Base-by-base conservation (phyloP, 1,284 basidiomycete genomes). In the Trichosporon sp. region DNA sequence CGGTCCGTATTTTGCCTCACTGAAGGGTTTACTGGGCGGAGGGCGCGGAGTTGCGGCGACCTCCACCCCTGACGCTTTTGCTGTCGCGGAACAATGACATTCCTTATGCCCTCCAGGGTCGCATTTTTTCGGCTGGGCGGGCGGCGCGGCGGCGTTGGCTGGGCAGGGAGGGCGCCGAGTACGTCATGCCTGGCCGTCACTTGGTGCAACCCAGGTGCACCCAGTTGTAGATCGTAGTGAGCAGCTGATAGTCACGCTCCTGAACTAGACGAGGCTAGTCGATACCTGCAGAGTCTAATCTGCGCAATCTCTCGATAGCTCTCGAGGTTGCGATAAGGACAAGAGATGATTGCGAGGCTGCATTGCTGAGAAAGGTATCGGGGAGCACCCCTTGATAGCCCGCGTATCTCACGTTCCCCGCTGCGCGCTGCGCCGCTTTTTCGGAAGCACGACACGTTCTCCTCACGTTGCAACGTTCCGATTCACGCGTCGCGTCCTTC, bases 121-220 rank as follows among this genome's bases (percentile, higher is more conserved):
- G 8, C 26, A 26, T 26, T 26, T 26, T 26, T 26, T 26, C 2
- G 26, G 26, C 26, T 26, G 26, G 26, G 26, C 8, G 35, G 35
- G 35, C 40, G 12, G 40, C 48, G 16, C 48, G 26, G 26, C 26
- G 26, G 26, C 26, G 26, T 26, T 26, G 26, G 26, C 26, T 26
- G 26, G 26, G 26, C 26, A 26, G 26, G 40, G 43, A 16, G 51
- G 51, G 51, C 51, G 51, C 51, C 51, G 51, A 26, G 51, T 54
- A 54, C 51, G 51, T 54, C 51, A 54, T 54, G 51, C 21, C 14
- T 21, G 51, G 51, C 11, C 51, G 51, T 54, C 51, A 54, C 51
- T 19, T 11, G 40, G 40, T 43, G 43, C 43, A 26, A 26, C 26
- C 26, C 26, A 26, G 26, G 26, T 26, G 26, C 26, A 26, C 26